A percentile compares a stretch with the other conserved stretches of the same genome.
phyloP scores from a whole-genome alignment of 352 stramenopile species.

The Blastocystis sp. region DNA sequence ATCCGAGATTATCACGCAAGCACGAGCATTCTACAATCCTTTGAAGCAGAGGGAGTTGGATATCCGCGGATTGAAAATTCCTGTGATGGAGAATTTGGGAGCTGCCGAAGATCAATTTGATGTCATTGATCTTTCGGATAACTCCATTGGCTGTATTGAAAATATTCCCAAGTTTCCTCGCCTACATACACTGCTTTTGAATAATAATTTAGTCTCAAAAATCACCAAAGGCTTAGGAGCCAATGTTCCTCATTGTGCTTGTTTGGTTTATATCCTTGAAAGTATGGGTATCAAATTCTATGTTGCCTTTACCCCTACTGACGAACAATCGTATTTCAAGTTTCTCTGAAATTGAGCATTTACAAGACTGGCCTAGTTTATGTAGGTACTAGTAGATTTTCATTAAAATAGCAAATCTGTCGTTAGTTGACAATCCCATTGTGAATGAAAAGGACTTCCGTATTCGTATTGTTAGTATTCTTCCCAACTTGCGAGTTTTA shows the following conservation, averaged over 20 bases:
- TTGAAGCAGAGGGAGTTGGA: constrained; percentile 50
- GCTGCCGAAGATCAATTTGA: constrained; percentile 59
- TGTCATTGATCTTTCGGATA: constrained; percentile 60
- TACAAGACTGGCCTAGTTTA: constrained; percentile 56
- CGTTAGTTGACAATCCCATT: constrained; percentile 57
- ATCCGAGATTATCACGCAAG: constrained; percentile 35
- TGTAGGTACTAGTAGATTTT: background rate
- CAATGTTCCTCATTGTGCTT: constrained; percentile 30
- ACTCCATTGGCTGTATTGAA: constrained; percentile 47
- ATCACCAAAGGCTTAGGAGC: constrained; percentile 4
- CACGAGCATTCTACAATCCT: constrained; percentile 60
- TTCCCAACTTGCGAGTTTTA: constrained; percentile 41
- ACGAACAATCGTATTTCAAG: constrained; percentile 58
- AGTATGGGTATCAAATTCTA: background rate
- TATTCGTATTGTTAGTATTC: constrained; percentile 39
- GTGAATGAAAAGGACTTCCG: constrained; percentile 31
- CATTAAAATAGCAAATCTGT: constrained; percentile 41
- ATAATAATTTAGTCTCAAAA: constrained; percentile 30
- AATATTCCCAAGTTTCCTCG: constrained; percentile 59
- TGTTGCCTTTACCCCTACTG: constrained; percentile 35
- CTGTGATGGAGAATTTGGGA: constrained; percentile 58
- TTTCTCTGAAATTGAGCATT: constrained; percentile 48
- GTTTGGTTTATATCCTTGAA: constrained; percentile 50
- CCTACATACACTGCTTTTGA: constrained; percentile 52
- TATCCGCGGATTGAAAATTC: constrained; percentile 49